Evolutionary conservation across 768 basidiomycete species (phyloP), one percentile per base, ranked within the genome.

Genomic region (Boletus rubroflammeus): DNA sequence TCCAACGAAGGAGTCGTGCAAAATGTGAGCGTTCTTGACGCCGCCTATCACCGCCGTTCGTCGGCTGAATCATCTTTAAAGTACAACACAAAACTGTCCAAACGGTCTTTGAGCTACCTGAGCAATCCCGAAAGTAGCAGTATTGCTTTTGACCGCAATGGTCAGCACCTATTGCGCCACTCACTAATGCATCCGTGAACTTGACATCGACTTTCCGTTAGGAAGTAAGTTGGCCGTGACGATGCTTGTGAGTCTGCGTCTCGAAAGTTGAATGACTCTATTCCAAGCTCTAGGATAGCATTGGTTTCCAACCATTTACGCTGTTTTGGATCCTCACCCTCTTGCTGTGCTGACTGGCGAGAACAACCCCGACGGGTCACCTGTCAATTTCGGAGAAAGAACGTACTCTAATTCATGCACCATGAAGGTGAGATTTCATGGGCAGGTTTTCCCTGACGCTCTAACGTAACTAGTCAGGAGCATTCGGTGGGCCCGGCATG

Each of bases 321-420:
- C 78, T 5, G 51, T 90, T 28, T 77, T 78, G 10, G 89, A 91
- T 67, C 77, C 84, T 7, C 72, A 82, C 56, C 90, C 90, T 3
- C 59, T 91, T 42, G 90, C 89, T 0, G 75, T 82, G 2, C 84
- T 86, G 64, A 88, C 77, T 50, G 86, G 81, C 7, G 68, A 69
- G 39, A 78, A 81, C 48, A 71, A 75, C 3, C 83, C 86, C 7
- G 76, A 82, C 49, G 85, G 86, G 35, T 75, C 72, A 6, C 77
- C 77, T 6, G 66, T 79, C 29, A 70, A 77, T 35, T 29, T 70
- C 7, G 74, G 74, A 34, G 72, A 81, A 59, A 72, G 81, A 48
- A 76, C 80, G 4, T 92, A 90, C 67, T 76, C 75, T 0, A 91
- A 92, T 65, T 78, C 79, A 0, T 88, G 85, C 55, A 90, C 89